Conservation (phyloP, 768 basidiomycete species). For the Phlebiopsis gigantea region DNA sequence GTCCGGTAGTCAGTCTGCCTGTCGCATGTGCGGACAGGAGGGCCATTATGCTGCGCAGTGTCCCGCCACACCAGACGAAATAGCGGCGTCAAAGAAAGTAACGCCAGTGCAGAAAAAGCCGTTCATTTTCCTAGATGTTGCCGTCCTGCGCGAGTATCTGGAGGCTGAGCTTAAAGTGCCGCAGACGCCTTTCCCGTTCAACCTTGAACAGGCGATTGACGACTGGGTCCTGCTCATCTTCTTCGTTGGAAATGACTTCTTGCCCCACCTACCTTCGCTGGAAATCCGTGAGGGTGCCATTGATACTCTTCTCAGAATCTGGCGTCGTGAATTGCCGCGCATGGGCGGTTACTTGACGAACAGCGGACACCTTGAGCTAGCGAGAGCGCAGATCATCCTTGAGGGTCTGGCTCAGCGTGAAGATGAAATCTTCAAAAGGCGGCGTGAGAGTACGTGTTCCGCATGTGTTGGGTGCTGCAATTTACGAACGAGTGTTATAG, state of each 20-base stretch:
- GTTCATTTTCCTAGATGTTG: slow-evolving; percentile 98
- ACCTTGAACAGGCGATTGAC: slow-evolving; percentile 95
- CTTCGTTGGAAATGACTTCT: slow-evolving; percentile 99
- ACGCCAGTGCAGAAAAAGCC: slow-evolving; percentile 83
- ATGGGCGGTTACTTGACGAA: slow-evolving; percentile 99
- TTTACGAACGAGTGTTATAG: slow-evolving; percentile 36
- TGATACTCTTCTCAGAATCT: slow-evolving; percentile 93
- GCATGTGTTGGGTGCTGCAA: neutral
- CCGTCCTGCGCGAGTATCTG: slow-evolving; percentile 93
- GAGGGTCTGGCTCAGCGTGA: slow-evolving; percentile 92
- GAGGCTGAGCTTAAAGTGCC: slow-evolving; percentile 90
- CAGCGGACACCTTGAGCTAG: slow-evolving; percentile 82
- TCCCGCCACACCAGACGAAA: slow-evolving; percentile 69
- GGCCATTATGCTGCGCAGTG: slow-evolving; percentile 96
- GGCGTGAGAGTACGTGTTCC: slow-evolving; percentile 71
- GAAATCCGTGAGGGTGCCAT: slow-evolving; percentile 99
- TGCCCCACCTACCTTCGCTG: slow-evolving; percentile 95
- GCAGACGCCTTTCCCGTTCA: slow-evolving; percentile 77
- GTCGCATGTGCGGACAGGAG: slow-evolving; percentile 90
- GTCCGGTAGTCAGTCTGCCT: slow-evolving; percentile 66
- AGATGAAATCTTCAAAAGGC: slow-evolving; percentile 89
- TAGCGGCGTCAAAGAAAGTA: slow-evolving; percentile 43
- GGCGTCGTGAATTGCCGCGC: slow-evolving; percentile 86
- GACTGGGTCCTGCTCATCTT: slow-evolving; percentile 99
- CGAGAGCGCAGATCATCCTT: slow-evolving; percentile 88